Conservation (phyloP, 257 asterid genomes). For the Craterostigma plantagineum region DNA sequence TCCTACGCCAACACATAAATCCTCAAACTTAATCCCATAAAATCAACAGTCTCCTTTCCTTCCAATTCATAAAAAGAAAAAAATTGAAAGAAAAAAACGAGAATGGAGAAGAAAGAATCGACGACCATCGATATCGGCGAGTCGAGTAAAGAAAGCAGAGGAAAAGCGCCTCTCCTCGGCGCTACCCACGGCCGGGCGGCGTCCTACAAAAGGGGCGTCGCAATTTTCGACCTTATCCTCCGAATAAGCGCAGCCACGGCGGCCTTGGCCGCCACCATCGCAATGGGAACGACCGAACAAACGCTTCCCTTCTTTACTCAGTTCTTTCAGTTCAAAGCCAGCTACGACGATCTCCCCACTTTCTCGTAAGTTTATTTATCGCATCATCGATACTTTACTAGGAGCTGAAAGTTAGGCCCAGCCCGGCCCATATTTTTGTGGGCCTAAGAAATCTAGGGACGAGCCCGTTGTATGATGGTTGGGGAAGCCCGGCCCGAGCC, state of each 20-base stretch:
- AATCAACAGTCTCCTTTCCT: too few species aligned
- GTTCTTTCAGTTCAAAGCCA: constrained; percentile 82
- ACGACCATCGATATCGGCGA: background rate
- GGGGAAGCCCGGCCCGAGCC: too few species aligned
- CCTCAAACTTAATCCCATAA: too few species aligned
- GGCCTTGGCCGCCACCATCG: constrained; percentile 44
- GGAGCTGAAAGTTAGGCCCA: too few species aligned
- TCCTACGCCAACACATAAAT: too few species aligned
- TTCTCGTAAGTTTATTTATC: constrained; percentile 32
- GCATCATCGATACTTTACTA: background rate
- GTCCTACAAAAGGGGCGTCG: constrained; percentile 30
- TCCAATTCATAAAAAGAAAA: too few species aligned
- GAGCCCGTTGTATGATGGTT: too few species aligned
- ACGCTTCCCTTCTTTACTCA: constrained; percentile 85
- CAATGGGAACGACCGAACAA: constrained; percentile 68
- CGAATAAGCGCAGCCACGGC: constrained; percentile 42
- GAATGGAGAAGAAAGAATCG: background rate
- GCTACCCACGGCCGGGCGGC: constrained; percentile 7
- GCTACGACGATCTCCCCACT: constrained; percentile 68
- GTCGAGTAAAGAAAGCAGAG: background rate
- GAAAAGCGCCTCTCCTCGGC: background rate
- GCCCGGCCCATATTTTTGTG: too few species aligned
- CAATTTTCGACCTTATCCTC: constrained; percentile 62
- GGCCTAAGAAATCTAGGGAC: too few species aligned
- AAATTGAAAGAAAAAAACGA: background rate